phyloP scores from a whole-genome alignment of 1,139 yeast genomes.

The Zygoascus sp. region DNA sequence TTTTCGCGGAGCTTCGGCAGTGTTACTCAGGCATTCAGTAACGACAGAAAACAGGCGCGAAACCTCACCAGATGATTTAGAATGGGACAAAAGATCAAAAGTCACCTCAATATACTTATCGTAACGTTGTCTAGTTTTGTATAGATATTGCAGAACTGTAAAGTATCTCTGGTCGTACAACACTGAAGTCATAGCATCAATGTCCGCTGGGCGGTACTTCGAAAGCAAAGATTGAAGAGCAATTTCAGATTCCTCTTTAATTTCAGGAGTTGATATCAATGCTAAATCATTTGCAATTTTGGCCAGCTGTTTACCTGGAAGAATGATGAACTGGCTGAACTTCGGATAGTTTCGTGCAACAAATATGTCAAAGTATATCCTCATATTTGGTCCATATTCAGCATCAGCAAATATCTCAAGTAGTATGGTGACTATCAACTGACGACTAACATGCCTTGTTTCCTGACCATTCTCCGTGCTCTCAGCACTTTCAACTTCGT shows the following conservation, averaged over 20 bases:
- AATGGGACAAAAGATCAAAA: constrained; percentile 25
- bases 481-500: constrained; percentile 32
- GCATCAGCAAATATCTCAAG: constrained; percentile 44
- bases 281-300: constrained; percentile 51
- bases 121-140: constrained; percentile 49
- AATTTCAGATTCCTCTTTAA: constrained; percentile 61
- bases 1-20: constrained; percentile 14
- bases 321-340: constrained; percentile 68
- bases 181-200: constrained; percentile 44
- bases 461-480: constrained; percentile 29
- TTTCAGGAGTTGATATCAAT: constrained; percentile 34
- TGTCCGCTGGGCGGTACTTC: constrained; percentile 52
- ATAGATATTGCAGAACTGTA: constrained; percentile 55
- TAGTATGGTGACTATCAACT: constrained; percentile 61
- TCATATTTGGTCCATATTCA: constrained; percentile 32
- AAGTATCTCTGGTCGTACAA: constrained; percentile 52
- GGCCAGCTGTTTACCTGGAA: constrained; percentile 56
- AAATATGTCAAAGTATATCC: constrained; percentile 54
- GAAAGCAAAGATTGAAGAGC: constrained; percentile 68
- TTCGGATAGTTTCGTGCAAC: constrained; percentile 74
- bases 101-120: constrained; percentile 48
- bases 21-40: constrained; percentile 28
- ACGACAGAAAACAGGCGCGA: constrained; percentile 27
- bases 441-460: constrained; percentile 46
- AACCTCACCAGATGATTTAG: constrained; percentile 14